Evolutionary conservation across 495 filamentous ascomycete genomes (phyloP), one percentile per base, ranked within the genome.

Genomic region (Lasiosphaeria miniovina): DNA sequence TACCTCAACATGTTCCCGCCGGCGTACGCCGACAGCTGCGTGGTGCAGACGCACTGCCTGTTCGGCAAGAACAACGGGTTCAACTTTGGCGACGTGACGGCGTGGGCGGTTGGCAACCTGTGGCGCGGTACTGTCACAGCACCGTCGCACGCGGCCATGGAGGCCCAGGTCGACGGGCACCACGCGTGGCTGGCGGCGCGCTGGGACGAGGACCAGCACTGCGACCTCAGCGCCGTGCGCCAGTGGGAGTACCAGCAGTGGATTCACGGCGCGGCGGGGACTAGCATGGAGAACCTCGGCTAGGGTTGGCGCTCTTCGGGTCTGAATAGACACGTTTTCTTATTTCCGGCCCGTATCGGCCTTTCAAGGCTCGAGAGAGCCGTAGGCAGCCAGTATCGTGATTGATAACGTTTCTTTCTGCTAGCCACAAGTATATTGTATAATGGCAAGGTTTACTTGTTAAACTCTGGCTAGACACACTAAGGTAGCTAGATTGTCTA

Each of bases 1-100:
- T 75, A 65, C 60, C 70, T 73, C 63, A 75, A 74, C 55, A 38
- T 78, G 48, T 72, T 74, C 58, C 74, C 74, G n/a, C 68, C 72
- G 9, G 48, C 59, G 34, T 68, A 75, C 59, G 69, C 73, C 7
- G 66, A 71, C 52, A 71, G 67, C 32, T 55, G 68, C 24, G 70
- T 65, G 12, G 41, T 72, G 50, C 57, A 75, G 33, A 64, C 59
- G 53, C 63, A 68, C 53, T 58, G 55, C 32, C 54, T 54, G 11
- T 68, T 68, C 43, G 68, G 68, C 14, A 68, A 68, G 59, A 72
- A 66, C 60, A 68, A 74, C 54, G 71, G 67, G 43, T 74, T 73
- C 52, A 61, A 60, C 33, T 69, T 75, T 58, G 63, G 61, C 49
- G 72, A 75, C 54, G 65, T 74, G 12, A 64, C 67, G 40, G 63